Conservation (phyloP, 139 green algal genomes). For the Pleodorina starrii region DNA sequence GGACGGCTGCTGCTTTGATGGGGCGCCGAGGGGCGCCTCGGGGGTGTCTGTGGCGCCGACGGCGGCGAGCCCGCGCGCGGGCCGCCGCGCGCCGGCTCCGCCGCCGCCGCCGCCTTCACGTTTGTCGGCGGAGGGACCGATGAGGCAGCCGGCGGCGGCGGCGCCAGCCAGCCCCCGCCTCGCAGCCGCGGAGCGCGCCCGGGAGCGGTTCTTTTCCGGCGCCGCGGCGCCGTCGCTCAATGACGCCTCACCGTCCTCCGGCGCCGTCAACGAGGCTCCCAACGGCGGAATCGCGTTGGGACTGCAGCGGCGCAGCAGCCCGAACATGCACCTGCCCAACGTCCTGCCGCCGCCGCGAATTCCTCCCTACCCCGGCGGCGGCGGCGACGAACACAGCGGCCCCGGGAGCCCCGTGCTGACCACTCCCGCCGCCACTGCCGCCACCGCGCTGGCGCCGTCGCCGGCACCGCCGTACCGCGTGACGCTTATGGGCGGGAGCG, state of each 20-base stretch:
- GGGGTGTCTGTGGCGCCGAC: neutral
- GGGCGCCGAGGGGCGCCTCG: neutral
- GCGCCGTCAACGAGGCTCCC: too few species aligned
- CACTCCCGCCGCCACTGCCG: neutral
- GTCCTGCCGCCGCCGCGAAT: neutral
- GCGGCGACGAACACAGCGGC: too few species aligned
- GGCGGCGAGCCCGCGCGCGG: neutral
- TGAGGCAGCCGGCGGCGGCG: neutral
- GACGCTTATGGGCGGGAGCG: neutral
- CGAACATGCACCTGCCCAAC: neutral
- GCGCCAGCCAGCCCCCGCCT: neutral
- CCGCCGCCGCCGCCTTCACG: neutral
- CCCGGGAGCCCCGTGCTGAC: neutral
- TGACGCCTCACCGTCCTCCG: neutral
- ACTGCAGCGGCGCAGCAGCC: neutral
- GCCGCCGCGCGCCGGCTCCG: conserved; percentile 1
- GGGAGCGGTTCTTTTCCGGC: neutral
- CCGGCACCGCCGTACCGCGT: neutral
- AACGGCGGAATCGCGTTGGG: too few species aligned
- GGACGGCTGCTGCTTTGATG: neutral
- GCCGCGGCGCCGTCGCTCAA: neutral
- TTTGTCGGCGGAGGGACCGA: neutral
- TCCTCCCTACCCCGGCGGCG: too few species aligned
- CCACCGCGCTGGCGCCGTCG: neutral
- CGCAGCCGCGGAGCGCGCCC: neutral